Conservation (phyloP, 306 rosid species). For the Cucurbita maxima region DNA sequence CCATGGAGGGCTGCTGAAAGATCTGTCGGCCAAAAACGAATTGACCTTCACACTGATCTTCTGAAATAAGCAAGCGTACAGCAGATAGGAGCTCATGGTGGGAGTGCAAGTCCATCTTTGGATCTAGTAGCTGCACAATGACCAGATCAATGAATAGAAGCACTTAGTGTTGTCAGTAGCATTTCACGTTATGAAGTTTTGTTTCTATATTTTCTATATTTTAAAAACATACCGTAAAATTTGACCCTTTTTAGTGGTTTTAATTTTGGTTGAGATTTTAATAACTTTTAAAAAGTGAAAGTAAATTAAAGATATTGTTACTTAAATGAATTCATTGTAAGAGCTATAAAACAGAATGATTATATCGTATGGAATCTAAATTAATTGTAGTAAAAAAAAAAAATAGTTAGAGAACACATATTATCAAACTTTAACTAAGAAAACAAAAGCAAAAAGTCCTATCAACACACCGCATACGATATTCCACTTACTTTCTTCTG, state of each 20-base stretch:
- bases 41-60: slow-evolving; percentile 48
- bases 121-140: slow-evolving; percentile 50
- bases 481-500: slow-evolving; percentile 57
- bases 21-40: slow-evolving; percentile 59
- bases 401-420: background rate
- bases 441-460: slow-evolving; percentile 5
- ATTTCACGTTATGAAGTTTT: background rate
- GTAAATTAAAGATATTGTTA: background rate
- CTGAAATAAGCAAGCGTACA: slow-evolving; percentile 49
- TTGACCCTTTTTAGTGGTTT: background rate
- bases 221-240: background rate
- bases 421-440: background rate
- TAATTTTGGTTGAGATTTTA: background rate
- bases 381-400: background rate
- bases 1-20: slow-evolving; percentile 28
- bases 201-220: background rate
- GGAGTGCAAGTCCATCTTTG: slow-evolving; percentile 45
- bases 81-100: slow-evolving; percentile 68
- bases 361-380: background rate
- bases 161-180: background rate
- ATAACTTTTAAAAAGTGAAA: background rate
- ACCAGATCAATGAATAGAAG: background rate
- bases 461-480: background rate
- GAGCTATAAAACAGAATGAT: background rate
- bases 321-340: background rate